Percentiles rank a stretch among this genome's conserved stretches.
These are phyloP conservation scores for Leccinum disarticulatum DNA, from an alignment of 768 basidiomycete genomes.

Conservation along the genomic window DNA sequence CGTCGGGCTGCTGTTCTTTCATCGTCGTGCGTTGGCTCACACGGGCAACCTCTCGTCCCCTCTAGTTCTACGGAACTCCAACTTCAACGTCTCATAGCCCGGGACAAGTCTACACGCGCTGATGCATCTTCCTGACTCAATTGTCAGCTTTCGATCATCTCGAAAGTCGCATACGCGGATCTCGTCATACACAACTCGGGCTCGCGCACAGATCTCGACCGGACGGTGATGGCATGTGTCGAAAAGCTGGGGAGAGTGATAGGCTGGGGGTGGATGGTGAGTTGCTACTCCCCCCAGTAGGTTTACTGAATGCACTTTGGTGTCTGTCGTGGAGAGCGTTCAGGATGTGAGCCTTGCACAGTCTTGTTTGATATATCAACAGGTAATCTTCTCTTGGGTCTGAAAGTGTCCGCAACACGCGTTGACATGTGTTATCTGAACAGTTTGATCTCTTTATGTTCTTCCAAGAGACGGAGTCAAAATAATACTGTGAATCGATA, in stretches of 20 bases:
- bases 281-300: conserved; percentile 58
- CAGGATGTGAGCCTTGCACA: conserved; percentile 5
- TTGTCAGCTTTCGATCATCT: conserved; percentile 75
- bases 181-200: too few relatives aligned
- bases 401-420: too few relatives aligned
- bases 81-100: conserved; percentile 73
- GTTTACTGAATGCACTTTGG: conserved; percentile 45
- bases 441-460: too few relatives aligned
- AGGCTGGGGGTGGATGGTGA: conserved; percentile 60
- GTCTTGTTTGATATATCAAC: neutral
- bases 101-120: conserved; percentile 63
- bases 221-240: conserved; percentile 37
- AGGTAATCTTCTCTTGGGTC: neutral
- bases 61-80: conserved; percentile 79
- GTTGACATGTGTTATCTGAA: too few relatives aligned
- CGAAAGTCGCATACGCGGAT: conserved; percentile 81
- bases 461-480: too few relatives aligned
- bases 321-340: conserved; percentile 37
- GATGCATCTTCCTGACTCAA: conserved; percentile 76
- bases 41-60: neutral
- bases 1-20: conserved; percentile 21
- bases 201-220: conserved; percentile 67
- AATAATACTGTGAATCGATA: too few relatives aligned
- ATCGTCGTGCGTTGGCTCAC: neutral
- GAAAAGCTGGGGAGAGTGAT: conserved; percentile 43